A percentile compares a stretch with the other conserved stretches of the same genome.
These are phyloP conservation scores for Trichoderma pleuroti DNA, from an alignment of 2,329 filamentous ascomycete genomes.

Conservation along the genomic window DNA sequence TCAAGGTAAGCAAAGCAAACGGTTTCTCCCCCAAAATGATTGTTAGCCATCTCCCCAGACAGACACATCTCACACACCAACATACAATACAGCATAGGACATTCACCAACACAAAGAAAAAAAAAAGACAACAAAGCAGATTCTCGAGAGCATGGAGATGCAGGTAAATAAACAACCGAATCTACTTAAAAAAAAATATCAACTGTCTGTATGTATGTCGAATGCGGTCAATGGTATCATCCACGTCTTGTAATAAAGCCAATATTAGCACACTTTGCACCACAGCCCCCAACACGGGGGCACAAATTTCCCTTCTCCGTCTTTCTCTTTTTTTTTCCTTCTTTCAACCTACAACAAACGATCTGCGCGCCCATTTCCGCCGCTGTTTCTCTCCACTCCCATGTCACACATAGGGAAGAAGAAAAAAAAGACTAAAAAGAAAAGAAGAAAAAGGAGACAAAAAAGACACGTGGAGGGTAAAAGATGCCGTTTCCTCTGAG, in stretches of 20 bases:
- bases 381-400: slow-evolving; percentile 16
- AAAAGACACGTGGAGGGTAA: neutral
- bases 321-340: neutral
- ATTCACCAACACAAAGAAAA: neutral
- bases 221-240: slow-evolving; percentile 43
- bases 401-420: neutral
- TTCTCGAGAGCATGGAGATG: neutral
- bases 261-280: slow-evolving; percentile 24
- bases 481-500: slow-evolving; percentile 6
- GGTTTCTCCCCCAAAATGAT: neutral
- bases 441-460: neutral
- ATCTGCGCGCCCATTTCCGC: neutral
- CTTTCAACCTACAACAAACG: neutral
- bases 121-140: neutral
- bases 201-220: slow-evolving; percentile 22
- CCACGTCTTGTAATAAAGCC: slow-evolving; percentile 35
- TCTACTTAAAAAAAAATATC: slow-evolving; percentile 14
- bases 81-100: neutral
- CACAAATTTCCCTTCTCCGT: slow-evolving; percentile 9
- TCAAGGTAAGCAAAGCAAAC: neutral
- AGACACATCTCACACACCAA: neutral
- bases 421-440: slow-evolving; percentile 18
- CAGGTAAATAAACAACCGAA: slow-evolving; percentile 11
- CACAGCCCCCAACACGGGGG: neutral
- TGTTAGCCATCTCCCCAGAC: neutral